phyloP scores from a whole-genome alignment of 331 rosid species.

The Spiraea crenata region DNA sequence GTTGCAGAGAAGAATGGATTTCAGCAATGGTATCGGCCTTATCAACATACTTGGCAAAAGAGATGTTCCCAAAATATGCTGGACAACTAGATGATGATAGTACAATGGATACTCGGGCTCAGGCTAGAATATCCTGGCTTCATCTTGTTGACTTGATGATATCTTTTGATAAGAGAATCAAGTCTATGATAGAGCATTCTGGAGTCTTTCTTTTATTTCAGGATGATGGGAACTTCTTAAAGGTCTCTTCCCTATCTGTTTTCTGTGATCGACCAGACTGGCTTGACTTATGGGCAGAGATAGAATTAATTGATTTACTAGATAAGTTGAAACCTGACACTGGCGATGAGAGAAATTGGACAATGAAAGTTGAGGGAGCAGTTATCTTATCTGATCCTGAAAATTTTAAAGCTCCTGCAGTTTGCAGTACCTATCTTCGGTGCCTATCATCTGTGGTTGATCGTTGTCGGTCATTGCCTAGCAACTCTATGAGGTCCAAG shows the following conservation, averaged over 20 bases:
- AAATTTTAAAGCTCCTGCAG: slow-evolving; percentile 70
- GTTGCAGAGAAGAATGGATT: slow-evolving; percentile 98
- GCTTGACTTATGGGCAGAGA: slow-evolving; percentile 94
- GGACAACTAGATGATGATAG: slow-evolving; percentile 56
- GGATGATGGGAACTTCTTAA: slow-evolving; percentile 53
- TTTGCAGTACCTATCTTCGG: slow-evolving; percentile 58
- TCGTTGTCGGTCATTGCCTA: slow-evolving; percentile 74
- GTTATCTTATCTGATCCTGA: slow-evolving; percentile 48
- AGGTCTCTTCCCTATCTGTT: slow-evolving; percentile 69
- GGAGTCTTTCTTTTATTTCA: slow-evolving; percentile 66
- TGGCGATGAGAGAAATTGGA: slow-evolving; percentile 73
- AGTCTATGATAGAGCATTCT: slow-evolving; percentile 68
- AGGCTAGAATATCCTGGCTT: slow-evolving; percentile 69
- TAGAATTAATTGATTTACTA: slow-evolving; percentile 66
- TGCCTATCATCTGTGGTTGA: slow-evolving; percentile 61
- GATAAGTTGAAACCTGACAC: slow-evolving; percentile 56
- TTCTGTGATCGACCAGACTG: slow-evolving; percentile 86
- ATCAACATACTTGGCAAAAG: slow-evolving; percentile 78
- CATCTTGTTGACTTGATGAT: slow-evolving; percentile 92
- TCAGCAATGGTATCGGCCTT: slow-evolving; percentile 79
- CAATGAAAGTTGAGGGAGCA: slow-evolving; percentile 48
- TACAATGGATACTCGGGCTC: slow-evolving; percentile 39
- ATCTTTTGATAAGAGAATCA: slow-evolving; percentile 81
- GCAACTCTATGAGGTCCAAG: slow-evolving; percentile 48
- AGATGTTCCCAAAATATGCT: slow-evolving; percentile 65